Conservation (phyloP, 768 basidiomycete species). For the Inosperma sp. region DNA sequence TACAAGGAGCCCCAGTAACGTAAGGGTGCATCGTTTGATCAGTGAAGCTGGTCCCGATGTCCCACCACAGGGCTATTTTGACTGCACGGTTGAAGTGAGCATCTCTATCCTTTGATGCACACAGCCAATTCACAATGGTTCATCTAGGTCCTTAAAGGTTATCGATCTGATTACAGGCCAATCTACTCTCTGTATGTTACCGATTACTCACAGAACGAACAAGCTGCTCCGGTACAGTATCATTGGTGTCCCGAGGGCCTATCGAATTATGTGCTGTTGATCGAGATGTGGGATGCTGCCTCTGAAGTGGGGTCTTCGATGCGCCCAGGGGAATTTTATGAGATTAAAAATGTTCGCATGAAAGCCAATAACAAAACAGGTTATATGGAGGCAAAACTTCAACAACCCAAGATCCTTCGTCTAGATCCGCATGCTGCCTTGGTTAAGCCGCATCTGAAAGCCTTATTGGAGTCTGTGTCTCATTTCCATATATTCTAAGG, state of each 20-base stretch:
- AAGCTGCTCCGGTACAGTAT: constrained; percentile 30
- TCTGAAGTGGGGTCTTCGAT: constrained; percentile 38
- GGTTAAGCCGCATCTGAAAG: constrained; percentile 36
- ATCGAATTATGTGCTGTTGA: constrained; percentile 42
- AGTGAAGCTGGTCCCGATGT: constrained; percentile 45
- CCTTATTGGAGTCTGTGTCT: constrained; percentile 47
- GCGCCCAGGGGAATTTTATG: constrained; percentile 47
- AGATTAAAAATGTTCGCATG: constrained; percentile 50
- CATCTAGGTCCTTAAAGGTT: constrained; percentile 47
- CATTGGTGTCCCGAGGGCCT: constrained; percentile 47
- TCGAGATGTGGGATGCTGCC: constrained; percentile 59
- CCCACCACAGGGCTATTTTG: constrained; percentile 49
- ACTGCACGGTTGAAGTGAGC: constrained; percentile 58
- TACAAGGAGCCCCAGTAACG: constrained; percentile 13
- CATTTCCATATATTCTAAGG: constrained; percentile 2
- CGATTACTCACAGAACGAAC: constrained; percentile 52
- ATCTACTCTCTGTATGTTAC: constrained; percentile 55
- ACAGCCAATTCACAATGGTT: not conserved
- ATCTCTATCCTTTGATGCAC: not conserved
- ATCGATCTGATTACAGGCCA: constrained; percentile 30
- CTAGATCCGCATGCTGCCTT: constrained; percentile 40
- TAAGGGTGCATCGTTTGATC: constrained; percentile 44
- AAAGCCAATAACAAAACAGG: constrained; percentile 31
- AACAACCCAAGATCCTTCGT: constrained; percentile 39
- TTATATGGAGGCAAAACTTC: constrained; percentile 51